Evolutionary conservation across 2,329 filamentous ascomycete genomes (phyloP).

Genomic region (Hypocrella siamensis): DNA sequence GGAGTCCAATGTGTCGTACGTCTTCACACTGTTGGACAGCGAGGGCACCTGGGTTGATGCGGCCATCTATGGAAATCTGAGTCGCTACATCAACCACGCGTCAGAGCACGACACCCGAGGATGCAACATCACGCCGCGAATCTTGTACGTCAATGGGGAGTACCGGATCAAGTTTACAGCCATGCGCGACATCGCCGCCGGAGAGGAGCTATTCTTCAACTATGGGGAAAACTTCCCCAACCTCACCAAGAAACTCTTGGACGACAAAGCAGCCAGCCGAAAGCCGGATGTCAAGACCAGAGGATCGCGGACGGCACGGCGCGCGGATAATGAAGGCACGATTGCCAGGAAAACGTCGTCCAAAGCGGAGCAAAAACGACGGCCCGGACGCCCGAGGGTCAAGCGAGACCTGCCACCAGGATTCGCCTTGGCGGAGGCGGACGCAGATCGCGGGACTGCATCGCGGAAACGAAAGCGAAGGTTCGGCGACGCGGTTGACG

Average conservation of each 20-base stretch:
- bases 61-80: slow-evolving; percentile 63
- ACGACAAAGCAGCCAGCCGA: slow-evolving; percentile 19
- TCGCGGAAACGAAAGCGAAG: slow-evolving; percentile 15
- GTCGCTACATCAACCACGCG: slow-evolving; percentile 72
- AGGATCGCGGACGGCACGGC: slow-evolving; percentile 6
- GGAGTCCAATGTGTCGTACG: slow-evolving; percentile 45
- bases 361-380: slow-evolving; percentile 11
- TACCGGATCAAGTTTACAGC: slow-evolving; percentile 64
- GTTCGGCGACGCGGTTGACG: slow-evolving; percentile 12
- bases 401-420: slow-evolving; percentile 8
- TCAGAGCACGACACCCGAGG: slow-evolving; percentile 31
- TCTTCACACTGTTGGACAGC: slow-evolving; percentile 43
- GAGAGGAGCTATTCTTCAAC: slow-evolving; percentile 70
- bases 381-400: slow-evolving; percentile 5
- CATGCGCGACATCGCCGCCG: slow-evolving; percentile 46
- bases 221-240: slow-evolving; percentile 59
- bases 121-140: slow-evolving; percentile 47
- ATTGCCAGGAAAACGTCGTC: slow-evolving; percentile 10
- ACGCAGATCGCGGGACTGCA: slow-evolving; percentile 3
- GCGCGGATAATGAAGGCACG: slow-evolving; percentile 5
- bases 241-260: slow-evolving; percentile 28
- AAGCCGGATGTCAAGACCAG: slow-evolving; percentile 12
- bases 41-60: slow-evolving; percentile 57
- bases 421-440: slow-evolving; percentile 4
- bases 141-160: slow-evolving; percentile 59